phyloP scores from a whole-genome alignment of 345 rosid genomes.

The Theobroma cacao region DNA sequence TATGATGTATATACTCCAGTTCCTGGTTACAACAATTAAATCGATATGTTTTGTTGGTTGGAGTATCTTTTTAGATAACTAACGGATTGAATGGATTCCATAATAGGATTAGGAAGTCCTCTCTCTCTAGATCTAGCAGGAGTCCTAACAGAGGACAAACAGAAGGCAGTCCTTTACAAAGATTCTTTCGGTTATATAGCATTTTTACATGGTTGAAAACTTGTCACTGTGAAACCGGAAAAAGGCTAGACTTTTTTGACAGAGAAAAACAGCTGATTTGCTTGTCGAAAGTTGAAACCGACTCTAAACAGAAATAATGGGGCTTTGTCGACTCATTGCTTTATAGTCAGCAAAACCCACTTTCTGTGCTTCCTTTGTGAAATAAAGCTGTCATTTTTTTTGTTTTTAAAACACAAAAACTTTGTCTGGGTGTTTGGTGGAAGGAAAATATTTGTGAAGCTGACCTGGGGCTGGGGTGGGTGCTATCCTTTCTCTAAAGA shows the following conservation, averaged over 20 bases:
- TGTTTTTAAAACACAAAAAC: neutral
- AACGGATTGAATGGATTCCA: no score
- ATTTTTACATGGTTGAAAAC: neutral
- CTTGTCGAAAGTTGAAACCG: constrained; percentile 19
- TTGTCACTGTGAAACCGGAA: neutral
- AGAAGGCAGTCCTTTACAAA: neutral
- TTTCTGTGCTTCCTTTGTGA: constrained; percentile 11
- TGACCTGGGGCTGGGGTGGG: constrained; percentile 18
- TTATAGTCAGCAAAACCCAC: constrained; percentile 42
- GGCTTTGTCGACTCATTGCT: constrained; percentile 35
- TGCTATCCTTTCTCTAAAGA: neutral
- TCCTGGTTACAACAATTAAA: no score
- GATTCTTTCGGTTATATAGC: neutral
- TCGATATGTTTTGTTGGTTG: no score
- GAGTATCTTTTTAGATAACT: no score
- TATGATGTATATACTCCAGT: no score
- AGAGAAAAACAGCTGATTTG: neutral
- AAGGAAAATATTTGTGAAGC: constrained; percentile 33
- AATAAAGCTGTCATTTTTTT: constrained; percentile 23
- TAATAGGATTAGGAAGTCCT: no score
- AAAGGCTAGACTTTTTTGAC: neutral
- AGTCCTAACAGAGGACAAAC: neutral
- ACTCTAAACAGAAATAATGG: constrained; percentile 29
- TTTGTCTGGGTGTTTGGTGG: constrained; percentile 19
- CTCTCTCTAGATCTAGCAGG: neutral